Percentiles rank a stretch among this genome's conserved stretches.
Conservation (phyloP, 192 early-diverging fungal species). For the Podila horticola region DNA sequence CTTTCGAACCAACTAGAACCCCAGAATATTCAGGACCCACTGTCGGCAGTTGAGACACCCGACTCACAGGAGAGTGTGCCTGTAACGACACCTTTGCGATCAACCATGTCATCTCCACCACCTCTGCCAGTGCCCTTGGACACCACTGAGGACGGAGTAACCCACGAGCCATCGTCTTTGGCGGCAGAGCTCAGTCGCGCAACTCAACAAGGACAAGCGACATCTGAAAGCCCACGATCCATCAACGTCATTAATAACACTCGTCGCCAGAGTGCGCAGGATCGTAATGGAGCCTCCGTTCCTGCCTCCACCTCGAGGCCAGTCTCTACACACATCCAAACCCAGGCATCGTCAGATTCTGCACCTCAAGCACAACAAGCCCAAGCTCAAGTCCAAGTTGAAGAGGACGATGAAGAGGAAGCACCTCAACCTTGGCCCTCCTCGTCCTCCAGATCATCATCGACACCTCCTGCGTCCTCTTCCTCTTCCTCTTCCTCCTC, state of each 20-base stretch:
- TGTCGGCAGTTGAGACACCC: background rate
- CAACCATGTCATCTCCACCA: slow-evolving; percentile 23
- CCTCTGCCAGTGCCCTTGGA: slow-evolving; percentile 22
- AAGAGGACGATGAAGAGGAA: background rate
- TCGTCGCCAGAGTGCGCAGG: background rate
- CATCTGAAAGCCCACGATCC: background rate
- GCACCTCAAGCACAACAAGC: background rate
- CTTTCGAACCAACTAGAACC: too few species aligned
- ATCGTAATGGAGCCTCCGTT: background rate
- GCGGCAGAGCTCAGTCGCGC: background rate
- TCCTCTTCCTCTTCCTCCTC: background rate
- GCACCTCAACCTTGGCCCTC: background rate
- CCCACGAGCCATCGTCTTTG: background rate
- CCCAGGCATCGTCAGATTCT: background rate
- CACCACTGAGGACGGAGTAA: background rate
- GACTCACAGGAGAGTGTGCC: too few species aligned
- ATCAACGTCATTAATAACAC: background rate
- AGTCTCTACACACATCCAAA: too few species aligned
- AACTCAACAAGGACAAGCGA: background rate
- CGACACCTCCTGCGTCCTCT: background rate
- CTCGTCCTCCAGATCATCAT: background rate
- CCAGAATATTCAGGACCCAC: too few species aligned
- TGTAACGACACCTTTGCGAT: background rate
- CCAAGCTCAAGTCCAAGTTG: background rate
- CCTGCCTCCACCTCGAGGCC: too few species aligned